These are phyloP conservation scores for Schizothecium vesticola DNA, from an alignment of 495 filamentous ascomycete species.

Conservation along the genomic window DNA sequence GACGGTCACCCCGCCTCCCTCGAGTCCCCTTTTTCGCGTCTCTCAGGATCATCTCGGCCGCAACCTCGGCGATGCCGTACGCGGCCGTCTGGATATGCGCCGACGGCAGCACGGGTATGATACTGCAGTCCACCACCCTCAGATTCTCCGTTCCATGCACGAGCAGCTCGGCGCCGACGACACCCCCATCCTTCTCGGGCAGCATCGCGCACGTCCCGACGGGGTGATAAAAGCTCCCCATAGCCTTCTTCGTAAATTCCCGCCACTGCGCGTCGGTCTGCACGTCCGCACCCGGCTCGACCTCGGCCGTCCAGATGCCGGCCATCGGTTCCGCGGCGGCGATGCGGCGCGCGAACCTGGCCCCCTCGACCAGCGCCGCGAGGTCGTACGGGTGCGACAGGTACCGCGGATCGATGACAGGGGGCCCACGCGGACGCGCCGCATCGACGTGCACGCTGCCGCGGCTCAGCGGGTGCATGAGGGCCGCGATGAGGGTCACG, in stretches of 20 bases:
- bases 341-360: conserved; percentile 11
- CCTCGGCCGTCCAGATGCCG: neutral
- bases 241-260: no score
- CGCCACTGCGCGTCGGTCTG: no score
- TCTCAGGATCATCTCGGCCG: no score
- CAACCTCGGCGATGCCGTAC: neutral
- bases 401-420: conserved; percentile 12
- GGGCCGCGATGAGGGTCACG: conserved; percentile 34
- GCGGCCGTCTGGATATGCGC: conserved; percentile 1
- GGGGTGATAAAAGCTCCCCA: neutral
- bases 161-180: neutral
- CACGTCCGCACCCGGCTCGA: no score
- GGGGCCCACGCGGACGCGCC: neutral
- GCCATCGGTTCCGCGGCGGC: conserved; percentile 4
- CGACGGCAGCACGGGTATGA: neutral
- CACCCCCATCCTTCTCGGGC: neutral
- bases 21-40: no score
- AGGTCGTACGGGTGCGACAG: conserved; percentile 13
- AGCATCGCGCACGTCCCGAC: conserved; percentile 7
- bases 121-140: neutral
- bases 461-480: conserved; percentile 25
- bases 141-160: neutral
- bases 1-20: no score
- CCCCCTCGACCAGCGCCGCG: conserved; percentile 4
- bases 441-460: neutral